Conservation (phyloP, 176 grass and related monocot species). For the Luzula sylvatica region DNA sequence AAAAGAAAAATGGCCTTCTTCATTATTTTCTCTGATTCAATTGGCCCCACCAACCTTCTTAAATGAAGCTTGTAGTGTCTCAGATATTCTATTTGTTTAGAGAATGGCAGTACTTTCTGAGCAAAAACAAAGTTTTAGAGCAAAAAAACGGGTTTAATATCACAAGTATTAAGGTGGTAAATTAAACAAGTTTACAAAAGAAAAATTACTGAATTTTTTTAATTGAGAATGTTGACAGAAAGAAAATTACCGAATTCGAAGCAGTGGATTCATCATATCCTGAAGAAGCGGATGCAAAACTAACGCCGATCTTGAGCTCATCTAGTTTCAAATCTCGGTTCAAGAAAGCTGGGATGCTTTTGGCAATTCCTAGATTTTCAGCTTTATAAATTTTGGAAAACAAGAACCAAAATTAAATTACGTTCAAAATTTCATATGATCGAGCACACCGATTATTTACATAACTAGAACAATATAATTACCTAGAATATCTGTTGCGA, state of each 20-base stretch:
- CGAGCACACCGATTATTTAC: background rate
- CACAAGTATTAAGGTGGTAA: background rate
- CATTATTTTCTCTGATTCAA: conserved; percentile 29
- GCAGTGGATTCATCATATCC: conserved; percentile 56
- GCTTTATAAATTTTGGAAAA: conserved; percentile 20
- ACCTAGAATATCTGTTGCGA: conserved; percentile 54
- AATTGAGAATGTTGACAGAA: no score
- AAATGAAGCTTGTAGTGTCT: conserved; percentile 38
- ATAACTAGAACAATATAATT: background rate
- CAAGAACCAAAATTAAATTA: background rate
- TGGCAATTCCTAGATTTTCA: conserved; percentile 39
- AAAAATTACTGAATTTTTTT: background rate
- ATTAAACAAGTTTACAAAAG: background rate
- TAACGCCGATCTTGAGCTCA: conserved; percentile 34
- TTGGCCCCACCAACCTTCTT: conserved; percentile 25
- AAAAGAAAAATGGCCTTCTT: conserved; percentile 37
- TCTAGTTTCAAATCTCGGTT: conserved; percentile 26
- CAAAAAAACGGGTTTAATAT: background rate
- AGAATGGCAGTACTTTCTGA: conserved; percentile 47
- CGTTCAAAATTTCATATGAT: background rate
- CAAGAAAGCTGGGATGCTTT: conserved; percentile 44
- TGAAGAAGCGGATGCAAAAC: conserved; percentile 54
- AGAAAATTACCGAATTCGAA: conserved; percentile 27
- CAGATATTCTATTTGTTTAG: conserved; percentile 43
- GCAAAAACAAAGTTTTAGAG: no score